Conservation (phyloP, 148 eudicot species). For the Cornus florida region DNA sequence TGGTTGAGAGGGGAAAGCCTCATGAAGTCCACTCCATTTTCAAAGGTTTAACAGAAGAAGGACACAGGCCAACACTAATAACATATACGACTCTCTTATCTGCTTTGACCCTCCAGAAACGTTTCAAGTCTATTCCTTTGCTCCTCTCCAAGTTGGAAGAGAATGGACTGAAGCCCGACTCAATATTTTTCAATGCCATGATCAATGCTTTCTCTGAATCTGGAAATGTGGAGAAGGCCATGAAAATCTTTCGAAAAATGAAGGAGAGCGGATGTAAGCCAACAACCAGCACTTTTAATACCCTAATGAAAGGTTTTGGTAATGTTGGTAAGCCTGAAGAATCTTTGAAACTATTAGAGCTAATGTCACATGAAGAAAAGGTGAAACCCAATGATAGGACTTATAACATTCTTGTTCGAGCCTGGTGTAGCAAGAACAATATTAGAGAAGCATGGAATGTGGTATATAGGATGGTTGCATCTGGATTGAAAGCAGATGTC, state of each 20-base stretch:
- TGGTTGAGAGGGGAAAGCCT: slow-evolving; percentile 62
- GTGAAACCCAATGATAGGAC: slow-evolving; percentile 88
- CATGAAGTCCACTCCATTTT: slow-evolving; percentile 63
- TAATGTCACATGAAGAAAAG: slow-evolving; percentile 55
- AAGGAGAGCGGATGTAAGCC: slow-evolving; percentile 78
- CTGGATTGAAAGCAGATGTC: slow-evolving; percentile 80
- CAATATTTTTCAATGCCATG: slow-evolving; percentile 89
- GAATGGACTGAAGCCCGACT: slow-evolving; percentile 74
- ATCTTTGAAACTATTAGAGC: slow-evolving; percentile 62
- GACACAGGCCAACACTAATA: slow-evolving; percentile 83
- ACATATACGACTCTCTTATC: slow-evolving; percentile 83
- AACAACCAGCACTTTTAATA: slow-evolving; percentile 81
- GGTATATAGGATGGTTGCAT: slow-evolving; percentile 68
- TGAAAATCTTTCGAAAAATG: slow-evolving; percentile 68
- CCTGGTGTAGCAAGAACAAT: slow-evolving; percentile 73
- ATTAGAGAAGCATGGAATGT: slow-evolving; percentile 78
- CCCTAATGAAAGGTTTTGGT: slow-evolving; percentile 86
- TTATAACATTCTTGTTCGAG: slow-evolving; percentile 69
- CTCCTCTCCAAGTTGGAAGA: slow-evolving; percentile 65
- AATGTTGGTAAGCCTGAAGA: slow-evolving; percentile 84
- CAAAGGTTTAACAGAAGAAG: slow-evolving; percentile 63
- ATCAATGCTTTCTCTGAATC: slow-evolving; percentile 87
- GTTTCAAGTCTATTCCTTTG: slow-evolving; percentile 58
- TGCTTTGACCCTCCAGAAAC: slow-evolving; percentile 72
- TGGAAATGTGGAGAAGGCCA: slow-evolving; percentile 70